Evolutionary conservation across 2,329 filamentous ascomycete species (phyloP).

Genomic region (Diaporthe caulivora): DNA sequence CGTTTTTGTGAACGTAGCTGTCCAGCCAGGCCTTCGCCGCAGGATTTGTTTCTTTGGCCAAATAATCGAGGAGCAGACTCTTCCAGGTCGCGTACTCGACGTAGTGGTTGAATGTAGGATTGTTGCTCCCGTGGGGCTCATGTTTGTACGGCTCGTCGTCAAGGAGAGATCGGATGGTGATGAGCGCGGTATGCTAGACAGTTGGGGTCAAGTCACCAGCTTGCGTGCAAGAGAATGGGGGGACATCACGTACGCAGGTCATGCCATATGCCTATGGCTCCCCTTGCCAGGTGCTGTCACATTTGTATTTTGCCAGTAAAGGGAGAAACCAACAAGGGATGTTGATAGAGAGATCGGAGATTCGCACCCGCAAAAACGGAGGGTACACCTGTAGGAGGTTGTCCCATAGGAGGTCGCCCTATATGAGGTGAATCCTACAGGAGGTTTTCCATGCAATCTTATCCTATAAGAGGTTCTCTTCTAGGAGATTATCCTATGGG

Average conservation of each 20-base stretch:
- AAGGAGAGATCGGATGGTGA: conserved; percentile 10
- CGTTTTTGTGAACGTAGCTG: background rate
- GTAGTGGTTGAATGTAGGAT: background rate
- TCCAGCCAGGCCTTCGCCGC: conserved; percentile 2
- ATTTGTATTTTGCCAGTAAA: background rate
- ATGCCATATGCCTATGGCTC: background rate
- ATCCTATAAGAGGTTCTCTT: too few relatives aligned
- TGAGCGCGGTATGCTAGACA: background rate
- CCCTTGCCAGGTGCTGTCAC: background rate
- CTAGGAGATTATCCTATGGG: too few relatives aligned
- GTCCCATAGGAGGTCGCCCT: too few relatives aligned
- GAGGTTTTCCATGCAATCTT: too few relatives aligned
- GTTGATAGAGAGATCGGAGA: too few relatives aligned
- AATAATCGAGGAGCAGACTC: background rate
- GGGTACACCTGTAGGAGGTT: too few relatives aligned
- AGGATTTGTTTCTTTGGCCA: background rate
- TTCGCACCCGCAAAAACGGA: too few relatives aligned
- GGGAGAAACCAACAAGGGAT: background rate
- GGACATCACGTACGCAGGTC: background rate
- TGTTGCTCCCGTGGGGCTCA: background rate
- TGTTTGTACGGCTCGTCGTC: conserved; percentile 10
- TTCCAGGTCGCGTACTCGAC: conserved; percentile 6
- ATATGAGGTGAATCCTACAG: too few relatives aligned
- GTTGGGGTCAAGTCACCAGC: background rate
- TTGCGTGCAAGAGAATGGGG: background rate